A percentile compares a stretch with the other conserved stretches of the same genome.
These are phyloP conservation scores for Penicillium nucicola DNA, from an alignment of 495 filamentous ascomycete species.

Conservation along the genomic window DNA sequence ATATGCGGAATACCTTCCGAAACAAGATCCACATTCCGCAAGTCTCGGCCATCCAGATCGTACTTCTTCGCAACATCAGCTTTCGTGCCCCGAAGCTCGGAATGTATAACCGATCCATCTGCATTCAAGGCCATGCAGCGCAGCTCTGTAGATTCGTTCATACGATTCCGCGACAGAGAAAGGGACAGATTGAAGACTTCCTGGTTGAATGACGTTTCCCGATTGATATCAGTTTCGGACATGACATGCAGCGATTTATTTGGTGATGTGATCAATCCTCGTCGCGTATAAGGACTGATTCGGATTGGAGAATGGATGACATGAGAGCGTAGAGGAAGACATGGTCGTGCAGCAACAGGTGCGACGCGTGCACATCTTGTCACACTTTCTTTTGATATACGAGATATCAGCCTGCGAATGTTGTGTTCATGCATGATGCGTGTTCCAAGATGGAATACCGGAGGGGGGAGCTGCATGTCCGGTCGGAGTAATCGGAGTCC, in stretches of 20 bases:
- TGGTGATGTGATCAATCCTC: neutral
- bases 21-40: conserved; percentile 26
- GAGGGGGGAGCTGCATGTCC: too few species aligned
- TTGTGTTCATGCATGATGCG: too few species aligned
- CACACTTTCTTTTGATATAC: too few species aligned
- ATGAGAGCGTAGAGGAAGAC: neutral
- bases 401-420: too few species aligned
- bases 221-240: neutral
- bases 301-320: neutral
- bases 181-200: conserved; percentile 19
- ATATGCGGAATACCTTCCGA: conserved; percentile 30
- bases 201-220: conserved; percentile 8
- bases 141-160: conserved; percentile 21
- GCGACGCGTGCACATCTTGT: too few species aligned
- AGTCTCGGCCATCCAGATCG: conserved; percentile 22
- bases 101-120: neutral
- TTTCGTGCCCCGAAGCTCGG: conserved; percentile 14
- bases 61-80: conserved; percentile 17
- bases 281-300: neutral
- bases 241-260: conserved; percentile 3
- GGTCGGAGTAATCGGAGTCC: too few species aligned
- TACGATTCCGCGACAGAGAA: conserved; percentile 14
- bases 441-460: too few species aligned
- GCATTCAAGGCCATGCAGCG: conserved; percentile 11
- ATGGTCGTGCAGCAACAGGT: neutral